Percentiles rank a stretch among this genome's conserved stretches.
phyloP scores from a whole-genome alignment of 208 protist species.

The Trypanosoma grayi region DNA sequence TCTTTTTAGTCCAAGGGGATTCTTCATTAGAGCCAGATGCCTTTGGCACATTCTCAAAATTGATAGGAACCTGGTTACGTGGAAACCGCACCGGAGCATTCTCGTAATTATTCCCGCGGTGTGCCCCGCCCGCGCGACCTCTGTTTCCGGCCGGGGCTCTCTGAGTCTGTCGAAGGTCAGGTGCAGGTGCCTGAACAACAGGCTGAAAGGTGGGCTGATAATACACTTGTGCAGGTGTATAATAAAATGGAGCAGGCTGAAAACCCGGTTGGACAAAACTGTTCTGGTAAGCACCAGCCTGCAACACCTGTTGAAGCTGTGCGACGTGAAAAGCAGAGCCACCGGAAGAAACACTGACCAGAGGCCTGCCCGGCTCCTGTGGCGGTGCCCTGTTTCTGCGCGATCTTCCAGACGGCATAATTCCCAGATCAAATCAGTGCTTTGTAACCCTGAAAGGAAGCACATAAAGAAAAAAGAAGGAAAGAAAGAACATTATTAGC shows the following conservation, averaged over 20 bases:
- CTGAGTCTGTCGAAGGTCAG: not conserved
- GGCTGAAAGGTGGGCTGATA: not conserved
- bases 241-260: not conserved
- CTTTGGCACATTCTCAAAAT: not conserved
- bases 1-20: conserved; percentile 67
- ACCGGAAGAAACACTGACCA: not conserved
- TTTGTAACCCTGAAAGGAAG: conserved; percentile 9
- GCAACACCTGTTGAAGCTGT: conserved; percentile 5
- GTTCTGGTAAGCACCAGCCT: not conserved
- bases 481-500: not conserved
- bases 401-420: conserved; percentile 37
- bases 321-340: conserved; percentile 4
- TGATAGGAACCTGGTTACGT: not conserved
- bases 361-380: not conserved
- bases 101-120: not conserved
- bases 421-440: not conserved
- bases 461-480: conserved; percentile 19
- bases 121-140: not conserved
- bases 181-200: not conserved
- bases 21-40: conserved; percentile 28
- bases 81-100: not conserved
- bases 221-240: not conserved
- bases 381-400: conserved; percentile 17
- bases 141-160: not conserved
- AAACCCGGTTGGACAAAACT: not conserved